Base-by-base conservation (phyloP, 75 land plant genomes). In the Sequoia sempervirens region DNA sequence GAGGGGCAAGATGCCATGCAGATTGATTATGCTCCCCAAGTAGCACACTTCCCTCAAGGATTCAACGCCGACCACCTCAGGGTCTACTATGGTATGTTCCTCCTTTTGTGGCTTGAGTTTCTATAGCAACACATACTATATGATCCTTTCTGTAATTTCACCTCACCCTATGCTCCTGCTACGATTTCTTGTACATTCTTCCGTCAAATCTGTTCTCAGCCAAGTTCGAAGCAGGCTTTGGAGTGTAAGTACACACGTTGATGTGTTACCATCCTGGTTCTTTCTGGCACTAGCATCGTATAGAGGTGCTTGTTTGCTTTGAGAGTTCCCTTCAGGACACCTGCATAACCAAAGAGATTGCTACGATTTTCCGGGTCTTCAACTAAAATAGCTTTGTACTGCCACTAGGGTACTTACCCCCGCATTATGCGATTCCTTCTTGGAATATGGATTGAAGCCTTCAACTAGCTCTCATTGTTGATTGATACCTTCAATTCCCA, bases 21-120 rank as follows among this genome's bases (percentile, higher is more conserved):
- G 20, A 90, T 91, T 46, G 93, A 93, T 75, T 82, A 80, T 84
- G 45, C 18, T 20, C 78, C 28, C 12, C 80, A 40, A 69, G 82
- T 32, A 2, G 61, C 45, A 18, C 43, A 41, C 23, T 7, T 87
- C 32, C 74, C 88, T 14, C 88, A 89, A 37, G 98, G 75, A 30
- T 95, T 95, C 82, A 89, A 88, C 61, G 64, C 93, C 12, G 93
- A 95, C 28, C 89, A 91, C 86, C 86, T 96, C 76, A 90, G 87
- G 85, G 68, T 93, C 54, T 96, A 96, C 75, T 96, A 96, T 79
- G 90, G 97, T 96, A 89, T 34, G 30, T 66, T n/a, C 30, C 79
- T n/a, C 36, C 14, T 18, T 32, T 52, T 72, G 75, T 81, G 38
- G 7, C 8, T 14, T 74, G 12, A 56, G 11, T 13, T 12, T 12